Conservation (phyloP, 2,329 filamentous ascomycete species). For the Aspergillus pseudonomiae region DNA sequence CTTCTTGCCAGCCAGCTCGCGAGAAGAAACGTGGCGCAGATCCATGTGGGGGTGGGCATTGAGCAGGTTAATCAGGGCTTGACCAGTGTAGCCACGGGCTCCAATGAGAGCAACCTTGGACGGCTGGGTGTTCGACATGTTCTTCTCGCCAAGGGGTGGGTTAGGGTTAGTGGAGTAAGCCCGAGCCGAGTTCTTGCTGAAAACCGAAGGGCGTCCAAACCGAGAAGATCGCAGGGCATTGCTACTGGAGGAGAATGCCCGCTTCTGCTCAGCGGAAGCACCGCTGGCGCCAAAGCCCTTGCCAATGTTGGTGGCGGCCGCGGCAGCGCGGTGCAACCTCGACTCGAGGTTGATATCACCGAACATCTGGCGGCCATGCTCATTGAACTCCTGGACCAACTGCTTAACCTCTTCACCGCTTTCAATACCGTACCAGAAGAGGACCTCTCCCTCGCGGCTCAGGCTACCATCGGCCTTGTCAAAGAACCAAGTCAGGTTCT, state of each 20-base stretch:
- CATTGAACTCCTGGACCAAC: slow-evolving; percentile 81
- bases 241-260: slow-evolving; percentile 66
- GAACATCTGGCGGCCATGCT: slow-evolving; percentile 82
- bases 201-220: slow-evolving; percentile 31
- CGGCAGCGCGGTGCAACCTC: slow-evolving; percentile 77
- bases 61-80: slow-evolving; percentile 83
- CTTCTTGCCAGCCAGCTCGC: slow-evolving; percentile 84
- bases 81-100: slow-evolving; percentile 90
- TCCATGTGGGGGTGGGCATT: slow-evolving; percentile 90
- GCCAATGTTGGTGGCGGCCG: slow-evolving; percentile 64
- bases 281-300: slow-evolving; percentile 49
- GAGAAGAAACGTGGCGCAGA: slow-evolving; percentile 86
- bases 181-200: slow-evolving; percentile 38
- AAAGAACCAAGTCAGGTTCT: slow-evolving; percentile 98
- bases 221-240: slow-evolving; percentile 44
- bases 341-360: slow-evolving; percentile 86
- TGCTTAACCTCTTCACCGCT: slow-evolving; percentile 78
- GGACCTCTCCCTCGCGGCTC: slow-evolving; percentile 79
- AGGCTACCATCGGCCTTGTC: slow-evolving; percentile 95
- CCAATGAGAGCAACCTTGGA: slow-evolving; percentile 85
- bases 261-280: slow-evolving; percentile 60
- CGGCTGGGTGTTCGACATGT: slow-evolving; percentile 77
- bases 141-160: slow-evolving; percentile 85
- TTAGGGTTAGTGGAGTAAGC: slow-evolving; percentile 70
- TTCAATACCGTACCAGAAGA: slow-evolving; percentile 95